phyloP scores from a whole-genome alignment of 495 filamentous ascomycete genomes.

The Lasiosphaeriaceae sp. region DNA sequence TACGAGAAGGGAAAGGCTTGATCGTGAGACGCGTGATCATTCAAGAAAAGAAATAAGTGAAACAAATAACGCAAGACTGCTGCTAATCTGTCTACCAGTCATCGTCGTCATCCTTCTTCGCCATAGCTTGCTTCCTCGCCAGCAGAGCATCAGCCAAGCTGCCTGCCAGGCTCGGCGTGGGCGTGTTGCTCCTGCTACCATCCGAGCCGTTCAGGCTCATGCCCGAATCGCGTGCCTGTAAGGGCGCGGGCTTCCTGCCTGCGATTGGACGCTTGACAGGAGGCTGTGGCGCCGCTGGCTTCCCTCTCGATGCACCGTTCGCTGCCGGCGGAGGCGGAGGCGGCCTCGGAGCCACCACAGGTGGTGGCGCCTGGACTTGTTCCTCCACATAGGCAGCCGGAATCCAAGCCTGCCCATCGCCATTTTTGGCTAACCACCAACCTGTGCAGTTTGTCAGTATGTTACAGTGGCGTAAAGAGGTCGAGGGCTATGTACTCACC shows the following conservation, averaged over 20 bases:
- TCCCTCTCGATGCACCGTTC: slow-evolving; percentile 52
- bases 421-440: slow-evolving; percentile 88
- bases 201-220: slow-evolving; percentile 72
- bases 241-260: slow-evolving; percentile 61
- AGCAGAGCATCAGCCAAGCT: slow-evolving; percentile 80
- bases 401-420: slow-evolving; percentile 77
- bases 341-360: slow-evolving; percentile 45
- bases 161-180: slow-evolving; percentile 68
- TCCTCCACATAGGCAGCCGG: slow-evolving; percentile 92
- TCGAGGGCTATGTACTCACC: slow-evolving; percentile 54
- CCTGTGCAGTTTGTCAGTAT: slow-evolving; percentile 46
- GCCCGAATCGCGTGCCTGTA: slow-evolving; percentile 65
- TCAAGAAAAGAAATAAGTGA: neutral
- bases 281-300: slow-evolving; percentile 75
- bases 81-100: slow-evolving; percentile 49
- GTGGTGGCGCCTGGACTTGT: slow-evolving; percentile 51
- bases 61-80: neutral
- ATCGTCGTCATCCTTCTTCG: slow-evolving; percentile 72
- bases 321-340: slow-evolving; percentile 52
- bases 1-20: neutral
- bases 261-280: slow-evolving; percentile 79
- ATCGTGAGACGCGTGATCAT: neutral
- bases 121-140: slow-evolving; percentile 60
- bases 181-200: slow-evolving; percentile 65
- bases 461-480: neutral